Evolutionary conservation across 2,329 filamentous ascomycete genomes (phyloP).

Genomic region (Beauveria sp.): DNA sequence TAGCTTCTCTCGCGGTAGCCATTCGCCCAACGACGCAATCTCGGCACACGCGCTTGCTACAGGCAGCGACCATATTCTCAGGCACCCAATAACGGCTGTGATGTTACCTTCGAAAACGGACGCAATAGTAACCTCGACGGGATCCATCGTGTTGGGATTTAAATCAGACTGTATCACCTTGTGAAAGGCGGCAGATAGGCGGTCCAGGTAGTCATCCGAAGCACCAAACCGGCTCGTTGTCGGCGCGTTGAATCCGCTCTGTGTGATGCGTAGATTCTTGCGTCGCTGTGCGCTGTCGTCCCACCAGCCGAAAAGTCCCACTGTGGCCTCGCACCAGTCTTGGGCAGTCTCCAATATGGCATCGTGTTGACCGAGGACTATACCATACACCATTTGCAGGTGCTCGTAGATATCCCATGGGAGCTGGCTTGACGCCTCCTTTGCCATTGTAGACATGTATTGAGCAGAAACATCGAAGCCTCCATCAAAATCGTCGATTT

Average conservation of each 20-base stretch:
- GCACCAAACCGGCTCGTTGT: conserved; percentile 36
- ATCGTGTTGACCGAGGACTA: conserved; percentile 67
- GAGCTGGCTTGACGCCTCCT: conserved; percentile 77
- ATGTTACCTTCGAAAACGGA: conserved; percentile 77
- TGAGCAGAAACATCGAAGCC: conserved; percentile 33
- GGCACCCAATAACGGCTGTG: conserved; percentile 64
- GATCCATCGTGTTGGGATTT: conserved; percentile 65
- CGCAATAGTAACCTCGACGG: conserved; percentile 73
- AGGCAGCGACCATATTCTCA: conserved; percentile 74
- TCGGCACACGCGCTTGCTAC: conserved; percentile 74
- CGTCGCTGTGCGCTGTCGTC: conserved; percentile 59
- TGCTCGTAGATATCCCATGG: conserved; percentile 89
- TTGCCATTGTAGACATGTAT: conserved; percentile 55
- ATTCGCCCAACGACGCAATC: conserved; percentile 73
- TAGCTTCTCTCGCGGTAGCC: conserved; percentile 51
- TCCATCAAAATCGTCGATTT: conserved; percentile 22
- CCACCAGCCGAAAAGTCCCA: conserved; percentile 87
- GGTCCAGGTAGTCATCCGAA: conserved; percentile 64
- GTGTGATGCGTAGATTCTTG: conserved; percentile 33
- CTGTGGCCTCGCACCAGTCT: conserved; percentile 86
- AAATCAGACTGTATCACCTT: conserved; percentile 64
- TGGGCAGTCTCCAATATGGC: conserved; percentile 71
- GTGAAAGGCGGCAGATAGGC: conserved; percentile 64
- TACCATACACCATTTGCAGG: conserved; percentile 70
- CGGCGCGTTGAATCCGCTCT: conserved; percentile 32